A percentile compares a stretch with the other conserved stretches of the same genome.
Evolutionary conservation across 164 flowering plant genomes (phyloP).

Genomic region (Magnolia officinalis): DNA sequence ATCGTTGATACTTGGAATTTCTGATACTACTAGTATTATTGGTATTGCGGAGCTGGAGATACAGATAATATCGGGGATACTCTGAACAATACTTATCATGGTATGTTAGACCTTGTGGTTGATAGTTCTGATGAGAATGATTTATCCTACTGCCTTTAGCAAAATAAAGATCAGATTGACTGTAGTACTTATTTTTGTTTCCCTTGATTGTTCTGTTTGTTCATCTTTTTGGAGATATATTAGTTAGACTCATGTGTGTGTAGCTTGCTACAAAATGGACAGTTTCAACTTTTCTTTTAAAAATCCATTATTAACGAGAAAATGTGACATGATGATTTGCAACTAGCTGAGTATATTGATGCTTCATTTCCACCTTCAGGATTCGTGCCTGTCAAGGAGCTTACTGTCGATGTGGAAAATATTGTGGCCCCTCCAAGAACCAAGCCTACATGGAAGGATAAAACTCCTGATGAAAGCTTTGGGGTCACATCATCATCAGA

Average conservation of each 20-base stretch:
- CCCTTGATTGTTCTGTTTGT: neutral
- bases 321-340: neutral
- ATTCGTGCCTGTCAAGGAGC: slow-evolving; percentile 75
- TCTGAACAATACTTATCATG: too few relatives aligned
- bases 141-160: too few relatives aligned
- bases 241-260: neutral
- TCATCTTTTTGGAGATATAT: neutral
- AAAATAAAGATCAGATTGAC: neutral
- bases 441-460: slow-evolving; percentile 35
- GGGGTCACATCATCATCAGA: slow-evolving; percentile 29
- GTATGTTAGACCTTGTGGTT: too few relatives aligned
- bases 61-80: too few relatives aligned
- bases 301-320: neutral
- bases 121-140: too few relatives aligned
- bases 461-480: slow-evolving; percentile 26
- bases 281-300: neutral
- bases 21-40: too few relatives aligned
- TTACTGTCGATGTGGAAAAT: slow-evolving; percentile 84
- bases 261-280: neutral
- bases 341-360: neutral
- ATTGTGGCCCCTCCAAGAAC: slow-evolving; percentile 69
- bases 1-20: too few relatives aligned
- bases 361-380: slow-evolving; percentile 43
- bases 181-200: neutral
- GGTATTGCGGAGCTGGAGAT: too few relatives aligned